Conservation (phyloP, 805 yeast species). For the Pichia paraexigua region DNA sequence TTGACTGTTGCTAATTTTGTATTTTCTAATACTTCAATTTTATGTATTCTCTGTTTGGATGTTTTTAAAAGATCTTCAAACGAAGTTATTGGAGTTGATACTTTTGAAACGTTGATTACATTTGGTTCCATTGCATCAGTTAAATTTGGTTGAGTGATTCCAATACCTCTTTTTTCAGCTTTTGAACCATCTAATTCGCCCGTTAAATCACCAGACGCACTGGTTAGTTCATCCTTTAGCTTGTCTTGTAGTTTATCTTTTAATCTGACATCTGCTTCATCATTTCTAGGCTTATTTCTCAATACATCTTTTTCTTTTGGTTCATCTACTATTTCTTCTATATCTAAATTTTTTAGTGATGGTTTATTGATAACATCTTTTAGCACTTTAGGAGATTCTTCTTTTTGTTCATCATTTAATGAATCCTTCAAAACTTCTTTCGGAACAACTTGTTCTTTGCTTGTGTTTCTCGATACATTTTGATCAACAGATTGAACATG, state of each 20-base stretch:
- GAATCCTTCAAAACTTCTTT: not conserved
- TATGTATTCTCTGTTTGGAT: not conserved
- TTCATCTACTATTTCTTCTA: not conserved
- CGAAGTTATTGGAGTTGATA: not conserved
- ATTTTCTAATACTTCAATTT: not conserved
- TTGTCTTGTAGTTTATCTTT: conserved; percentile 1
- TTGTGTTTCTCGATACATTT: no score
- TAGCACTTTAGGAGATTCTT: conserved; percentile 14
- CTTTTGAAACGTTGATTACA: not conserved
- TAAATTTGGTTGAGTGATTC: no score
- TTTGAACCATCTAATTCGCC: no score
- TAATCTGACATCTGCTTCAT: not conserved
- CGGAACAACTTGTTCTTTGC: not conserved
- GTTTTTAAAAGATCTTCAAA: not conserved
- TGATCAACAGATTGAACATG: not conserved
- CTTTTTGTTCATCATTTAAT: conserved; percentile 11
- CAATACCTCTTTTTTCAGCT: no score
- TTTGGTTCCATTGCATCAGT: not conserved
- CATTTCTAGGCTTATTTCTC: conserved; percentile 13
- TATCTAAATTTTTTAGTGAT: not conserved
- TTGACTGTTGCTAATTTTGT: not conserved
- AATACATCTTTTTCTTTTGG: conserved; percentile 12
- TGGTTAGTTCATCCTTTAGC: not conserved
- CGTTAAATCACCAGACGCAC: no score
- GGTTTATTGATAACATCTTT: conserved; percentile 2